Evolutionary conservation across 2,329 filamentous ascomycete genomes (phyloP), one percentile per base, ranked within the genome.

Genomic region (Cucurbitaria berberidis): DNA sequence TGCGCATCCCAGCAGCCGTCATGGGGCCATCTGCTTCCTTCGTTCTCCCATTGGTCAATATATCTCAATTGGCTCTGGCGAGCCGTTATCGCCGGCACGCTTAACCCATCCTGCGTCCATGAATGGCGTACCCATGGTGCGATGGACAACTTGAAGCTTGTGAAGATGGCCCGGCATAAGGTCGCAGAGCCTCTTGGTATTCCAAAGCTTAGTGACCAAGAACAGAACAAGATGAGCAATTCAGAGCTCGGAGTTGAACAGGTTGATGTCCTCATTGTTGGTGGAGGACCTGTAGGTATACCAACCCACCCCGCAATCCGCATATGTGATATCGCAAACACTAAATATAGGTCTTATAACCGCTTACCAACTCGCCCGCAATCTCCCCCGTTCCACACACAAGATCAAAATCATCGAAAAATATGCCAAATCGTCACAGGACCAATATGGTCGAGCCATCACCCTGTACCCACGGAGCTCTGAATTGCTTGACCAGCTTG

Each of bases 401-500:
- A 46, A 74, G 71, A 49, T 81, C 38, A 76, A 76, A 47, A 79
- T 82, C 40, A 75, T 83, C 48, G 81, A 84, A 58, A 78, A 80
- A 52, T 63, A 81, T 40, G 65, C 74, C 27, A 83, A 82, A 59
- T 76, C 77, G 0, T 68, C 74, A 1, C 81, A 83, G 62, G 80
- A 82, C 51, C 67, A 77, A n/a, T 83, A 81, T 65, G 82, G 82
- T 15, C 77, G 82, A 7, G 82, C 82, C 11, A 82, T 83, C 53
- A 82, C 82, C 0, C 76, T 84, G 2, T 84, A 79, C 52, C 80
- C 81, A 1, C 74, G 82, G 1, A 80, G 78, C 5, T 74, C 73
- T 36, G 82, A 84, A 66, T 78, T 83, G 67, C 76, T 85, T 1
- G 80, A 82, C 47, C 80, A 83, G 53, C 73, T 84, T 1, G 78